Evolutionary conservation across 352 stramenopile species (phyloP), one percentile per base, ranked within the genome.

Genomic region (Phytophthora nicotianae): DNA sequence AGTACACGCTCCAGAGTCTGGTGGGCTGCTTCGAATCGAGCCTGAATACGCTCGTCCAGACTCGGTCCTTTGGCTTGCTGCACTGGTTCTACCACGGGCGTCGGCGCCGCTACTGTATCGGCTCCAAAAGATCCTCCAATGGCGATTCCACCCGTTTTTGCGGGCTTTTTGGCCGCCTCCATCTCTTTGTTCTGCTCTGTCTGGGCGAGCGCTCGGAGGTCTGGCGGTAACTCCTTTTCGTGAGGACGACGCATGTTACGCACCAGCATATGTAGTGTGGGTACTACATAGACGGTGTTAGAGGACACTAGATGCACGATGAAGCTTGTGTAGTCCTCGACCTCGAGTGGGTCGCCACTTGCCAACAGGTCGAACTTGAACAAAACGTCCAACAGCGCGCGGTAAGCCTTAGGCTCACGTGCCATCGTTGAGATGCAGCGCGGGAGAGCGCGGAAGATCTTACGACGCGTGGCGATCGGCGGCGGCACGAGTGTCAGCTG

Each of bases 191-290:
- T 43, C 26, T 20, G 64, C 41, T 64, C 58, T 4, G 37, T 19
- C 14, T 67, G 21, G 19, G 33, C 27, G 6, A 65, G 42, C 2
- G 33, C 52, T 54, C 62, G 51, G 14, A 87, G 62, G 4, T 73
- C 67, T 1, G 70, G 69, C 11, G 77, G 72, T 14, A 89, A 58
- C 33, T 85, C 60, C 52, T 80, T 77, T 17, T 58, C 58, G 57
- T 80, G 73, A 13, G 79, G 82, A 5, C 75, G 79, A 23, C 77
- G 78, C 45, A 95, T 58, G 42, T 88, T 93, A 8, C 87, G 83
- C 57, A 90, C 72, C 26, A 95, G 83, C 85, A 92, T 93, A 64
- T 93, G 85, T 43, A 95, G 71, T 57, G 83, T 79, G 11, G 87
- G 87, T 26, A 91, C 62, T 42, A 93, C 83, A 62, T 90, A 95